A percentile compares a stretch with the other conserved stretches of the same genome.
phyloP scores from a whole-genome alignment of 805 yeast genomes.

The Vanderwaltozyma tropicalis region DNA sequence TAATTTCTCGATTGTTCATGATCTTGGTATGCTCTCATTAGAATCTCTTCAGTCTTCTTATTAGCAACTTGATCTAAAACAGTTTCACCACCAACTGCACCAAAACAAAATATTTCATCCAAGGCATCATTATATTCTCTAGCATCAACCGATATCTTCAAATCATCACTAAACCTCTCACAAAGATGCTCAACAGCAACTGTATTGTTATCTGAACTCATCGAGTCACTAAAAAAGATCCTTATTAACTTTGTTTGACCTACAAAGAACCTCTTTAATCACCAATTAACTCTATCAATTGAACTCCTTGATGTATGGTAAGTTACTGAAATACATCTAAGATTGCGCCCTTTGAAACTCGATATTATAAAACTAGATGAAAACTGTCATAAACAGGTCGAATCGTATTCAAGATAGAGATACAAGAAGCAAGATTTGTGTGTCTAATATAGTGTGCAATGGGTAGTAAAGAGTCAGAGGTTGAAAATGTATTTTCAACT shows the following conservation, averaged over 20 bases:
- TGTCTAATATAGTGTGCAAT: too few relatives aligned
- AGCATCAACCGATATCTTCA: slow-evolving; percentile 1
- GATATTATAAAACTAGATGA: too few relatives aligned
- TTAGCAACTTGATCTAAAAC: not conserved
- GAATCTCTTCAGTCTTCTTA: slow-evolving; percentile 12
- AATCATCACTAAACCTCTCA: not conserved
- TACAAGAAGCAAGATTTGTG: too few relatives aligned
- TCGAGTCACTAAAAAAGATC: too few relatives aligned
- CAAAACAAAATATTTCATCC: slow-evolving; percentile 5
- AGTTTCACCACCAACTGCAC: not conserved
- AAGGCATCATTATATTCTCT: slow-evolving; percentile 5
- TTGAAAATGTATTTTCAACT: not conserved
- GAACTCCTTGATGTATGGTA: too few relatives aligned
- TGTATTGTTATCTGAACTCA: too few relatives aligned
- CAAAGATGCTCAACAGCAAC: not conserved
- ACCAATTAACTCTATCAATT: not conserved
- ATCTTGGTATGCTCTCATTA: slow-evolving; percentile 21
- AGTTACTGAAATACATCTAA: too few relatives aligned
- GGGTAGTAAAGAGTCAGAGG: not conserved
- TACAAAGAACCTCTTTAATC: not conserved
- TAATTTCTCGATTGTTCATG: slow-evolving; percentile 16
- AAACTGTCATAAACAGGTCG: too few relatives aligned
- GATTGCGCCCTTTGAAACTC: too few relatives aligned
- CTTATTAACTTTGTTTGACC: too few relatives aligned
- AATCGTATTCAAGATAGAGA: too few relatives aligned